phyloP scores from a whole-genome alignment of 1,139 yeast genomes.

The Geotrichum cucujoidarum region DNA sequence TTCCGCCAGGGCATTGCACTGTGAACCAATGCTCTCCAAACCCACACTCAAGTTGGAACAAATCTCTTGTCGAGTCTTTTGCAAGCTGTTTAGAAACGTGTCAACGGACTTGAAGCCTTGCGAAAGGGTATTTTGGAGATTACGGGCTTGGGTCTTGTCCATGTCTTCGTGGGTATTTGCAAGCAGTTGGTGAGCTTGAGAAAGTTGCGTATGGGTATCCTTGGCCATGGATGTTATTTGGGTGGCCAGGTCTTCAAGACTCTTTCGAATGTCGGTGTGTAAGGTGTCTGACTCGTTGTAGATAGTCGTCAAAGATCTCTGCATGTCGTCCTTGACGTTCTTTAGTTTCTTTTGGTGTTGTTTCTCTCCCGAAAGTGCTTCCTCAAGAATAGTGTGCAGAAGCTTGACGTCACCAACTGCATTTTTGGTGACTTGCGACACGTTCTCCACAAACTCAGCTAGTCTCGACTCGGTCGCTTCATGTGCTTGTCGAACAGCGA shows the following conservation, averaged over 20 bases:
- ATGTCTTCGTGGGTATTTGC: not conserved
- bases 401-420: slow-evolving; percentile 7
- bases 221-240: not conserved
- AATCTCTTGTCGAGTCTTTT: slow-evolving; percentile 6
- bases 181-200: not conserved
- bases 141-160: not conserved
- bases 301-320: not conserved
- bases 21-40: slow-evolving; percentile 7
- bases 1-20: not conserved
- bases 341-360: not conserved
- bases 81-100: slow-evolving; percentile 2
- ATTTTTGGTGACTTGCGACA: slow-evolving; percentile 4
- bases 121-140: not conserved
- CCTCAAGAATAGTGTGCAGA: not conserved
- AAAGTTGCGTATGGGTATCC: not conserved
- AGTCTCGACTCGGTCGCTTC: slow-evolving; percentile 20
- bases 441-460: not conserved
- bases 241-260: not conserved
- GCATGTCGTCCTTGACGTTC: not conserved
- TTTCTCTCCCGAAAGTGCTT: slow-evolving; percentile 2
- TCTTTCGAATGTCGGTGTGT: not conserved
- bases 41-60: slow-evolving; percentile 7
- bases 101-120: not conserved
- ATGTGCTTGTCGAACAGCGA: slow-evolving; percentile 15
- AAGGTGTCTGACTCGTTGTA: not conserved